Percentiles rank a stretch among this genome's conserved stretches.
phyloP scores from a whole-genome alignment of 2,329 filamentous ascomycete species.

The Tolypocladium nubicola region DNA sequence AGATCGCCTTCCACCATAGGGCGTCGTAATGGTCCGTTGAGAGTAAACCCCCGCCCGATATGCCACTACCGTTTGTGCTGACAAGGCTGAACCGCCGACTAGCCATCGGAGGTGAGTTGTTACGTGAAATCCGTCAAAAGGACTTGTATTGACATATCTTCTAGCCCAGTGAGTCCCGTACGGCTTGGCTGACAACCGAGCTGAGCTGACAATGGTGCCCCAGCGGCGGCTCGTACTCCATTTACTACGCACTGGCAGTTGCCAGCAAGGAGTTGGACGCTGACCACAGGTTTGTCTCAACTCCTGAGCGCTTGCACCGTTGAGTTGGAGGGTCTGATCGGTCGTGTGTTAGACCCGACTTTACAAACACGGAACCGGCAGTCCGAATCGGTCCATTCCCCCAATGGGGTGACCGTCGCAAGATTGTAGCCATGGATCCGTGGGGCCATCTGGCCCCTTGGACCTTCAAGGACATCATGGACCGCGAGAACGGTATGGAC shows the following conservation, averaged over 20 bases:
- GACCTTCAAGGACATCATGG: conserved; percentile 70
- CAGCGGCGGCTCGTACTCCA: conserved; percentile 81
- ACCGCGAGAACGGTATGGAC: conserved; percentile 54
- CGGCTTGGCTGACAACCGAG: not conserved
- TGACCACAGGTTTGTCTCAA: conserved; percentile 52
- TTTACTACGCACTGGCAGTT: conserved; percentile 88
- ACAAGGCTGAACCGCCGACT: conserved; percentile 4
- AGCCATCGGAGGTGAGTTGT: conserved; percentile 47
- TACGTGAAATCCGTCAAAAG: too few species aligned
- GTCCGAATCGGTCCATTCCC: conserved; percentile 79
- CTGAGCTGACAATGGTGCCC: not conserved
- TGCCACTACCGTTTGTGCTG: not conserved
- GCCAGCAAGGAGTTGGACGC: conserved; percentile 80
- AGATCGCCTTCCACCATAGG: conserved; percentile 65
- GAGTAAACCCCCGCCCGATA: not conserved
- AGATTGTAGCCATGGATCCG: conserved; percentile 97
- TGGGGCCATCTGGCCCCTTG: conserved; percentile 80
- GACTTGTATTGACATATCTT: conserved; percentile 1
- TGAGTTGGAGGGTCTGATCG: not conserved
- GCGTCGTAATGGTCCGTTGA: conserved; percentile 61
- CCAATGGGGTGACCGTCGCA: conserved; percentile 80
- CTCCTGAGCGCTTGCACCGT: not conserved
- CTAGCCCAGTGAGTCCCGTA: conserved; percentile 24
- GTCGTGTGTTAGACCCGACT: conserved; percentile 36
- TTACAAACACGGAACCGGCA: conserved; percentile 78